phyloP scores from a whole-genome alignment of 306 rosid genomes.

The Begonia peltatifolia region DNA sequence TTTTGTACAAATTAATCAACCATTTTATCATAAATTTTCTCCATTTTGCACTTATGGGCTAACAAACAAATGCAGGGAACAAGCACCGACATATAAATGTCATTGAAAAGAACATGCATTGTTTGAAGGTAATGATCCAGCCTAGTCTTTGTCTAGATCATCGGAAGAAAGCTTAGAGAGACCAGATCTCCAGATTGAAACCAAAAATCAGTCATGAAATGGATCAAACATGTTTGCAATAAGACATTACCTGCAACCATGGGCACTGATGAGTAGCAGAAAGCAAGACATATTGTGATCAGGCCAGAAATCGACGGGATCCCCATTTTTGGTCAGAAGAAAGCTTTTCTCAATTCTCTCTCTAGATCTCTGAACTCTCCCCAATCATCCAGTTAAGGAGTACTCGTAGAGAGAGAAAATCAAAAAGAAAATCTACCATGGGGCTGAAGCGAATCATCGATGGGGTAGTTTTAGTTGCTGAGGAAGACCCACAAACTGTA shows the following conservation, averaged over 20 bases:
- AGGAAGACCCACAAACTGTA: constrained; percentile 37
- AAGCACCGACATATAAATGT: too few relatives aligned
- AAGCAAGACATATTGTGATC: constrained; percentile 28
- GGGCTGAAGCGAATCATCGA: constrained; percentile 19
- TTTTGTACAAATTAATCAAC: too few relatives aligned
- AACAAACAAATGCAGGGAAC: too few relatives aligned
- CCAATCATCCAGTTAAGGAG: constrained; percentile 13
- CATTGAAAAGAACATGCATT: too few relatives aligned
- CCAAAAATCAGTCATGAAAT: constrained; percentile 1
- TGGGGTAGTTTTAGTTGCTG: constrained; percentile 13
- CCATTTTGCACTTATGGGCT: too few relatives aligned
- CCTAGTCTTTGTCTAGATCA: background rate
- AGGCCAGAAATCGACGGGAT: constrained; percentile 29
- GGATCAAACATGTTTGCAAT: constrained; percentile 1
- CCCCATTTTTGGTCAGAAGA: constrained; percentile 32
- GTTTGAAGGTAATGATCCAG: too few relatives aligned
- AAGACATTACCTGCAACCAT: constrained; percentile 58
- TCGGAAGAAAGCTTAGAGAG: constrained; percentile 2
- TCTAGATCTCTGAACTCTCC: constrained; percentile 24
- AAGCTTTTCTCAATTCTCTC: constrained; percentile 16
- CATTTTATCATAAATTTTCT: too few relatives aligned
- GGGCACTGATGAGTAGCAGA: constrained; percentile 24
- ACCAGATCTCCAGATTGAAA: constrained; percentile 15
- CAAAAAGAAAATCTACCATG: constrained; percentile 11
- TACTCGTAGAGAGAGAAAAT: constrained; percentile 10